Conservation (phyloP, 2,329 filamentous ascomycete genomes). For the Fusarium papillatum region DNA sequence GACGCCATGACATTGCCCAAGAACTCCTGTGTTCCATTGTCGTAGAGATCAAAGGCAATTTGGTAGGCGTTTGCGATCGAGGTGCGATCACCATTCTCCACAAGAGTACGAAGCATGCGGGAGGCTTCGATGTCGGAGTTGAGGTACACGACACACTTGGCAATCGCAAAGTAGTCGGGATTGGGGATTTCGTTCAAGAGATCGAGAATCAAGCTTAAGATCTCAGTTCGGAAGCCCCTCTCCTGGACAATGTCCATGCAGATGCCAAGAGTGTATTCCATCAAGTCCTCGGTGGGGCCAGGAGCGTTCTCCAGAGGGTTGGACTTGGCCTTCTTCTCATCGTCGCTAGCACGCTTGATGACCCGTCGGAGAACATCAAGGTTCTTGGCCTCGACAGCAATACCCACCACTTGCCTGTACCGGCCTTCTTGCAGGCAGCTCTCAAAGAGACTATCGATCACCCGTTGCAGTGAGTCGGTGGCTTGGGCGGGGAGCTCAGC, state of each 20-base stretch:
- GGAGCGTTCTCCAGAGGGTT: slow-evolving; percentile 63
- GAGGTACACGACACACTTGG: slow-evolving; percentile 96
- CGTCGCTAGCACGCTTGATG: slow-evolving; percentile 90
- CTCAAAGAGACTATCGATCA: slow-evolving; percentile 93
- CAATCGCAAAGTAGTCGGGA: slow-evolving; percentile 98
- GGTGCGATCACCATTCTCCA: slow-evolving; percentile 82
- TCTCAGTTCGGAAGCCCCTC: slow-evolving; percentile 84
- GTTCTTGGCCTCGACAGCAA: slow-evolving; percentile 95
- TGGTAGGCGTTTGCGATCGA: slow-evolving; percentile 93
- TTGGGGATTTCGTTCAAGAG: slow-evolving; percentile 93
- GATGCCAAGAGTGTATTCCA: slow-evolving; percentile 96
- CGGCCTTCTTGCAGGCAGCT: slow-evolving; percentile 87
- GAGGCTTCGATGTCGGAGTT: slow-evolving; percentile 94
- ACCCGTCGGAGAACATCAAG: slow-evolving; percentile 88
- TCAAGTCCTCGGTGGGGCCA: slow-evolving; percentile 86
- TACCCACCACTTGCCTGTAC: slow-evolving; percentile 96
- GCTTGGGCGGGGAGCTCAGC: slow-evolving; percentile 76
- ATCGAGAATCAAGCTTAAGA: slow-evolving; percentile 92
- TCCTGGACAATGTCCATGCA: slow-evolving; percentile 99
- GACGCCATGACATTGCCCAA: slow-evolving; percentile 89
- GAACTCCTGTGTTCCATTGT: slow-evolving; percentile 99
- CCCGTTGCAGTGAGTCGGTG: slow-evolving; percentile 83
- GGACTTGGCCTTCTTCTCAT: slow-evolving; percentile 79
- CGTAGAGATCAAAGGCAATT: slow-evolving; percentile 97
- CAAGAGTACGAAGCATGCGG: slow-evolving; percentile 84